phyloP scores from a whole-genome alignment of 106 monocot species.

The Dioscorea dumetorum region DNA sequence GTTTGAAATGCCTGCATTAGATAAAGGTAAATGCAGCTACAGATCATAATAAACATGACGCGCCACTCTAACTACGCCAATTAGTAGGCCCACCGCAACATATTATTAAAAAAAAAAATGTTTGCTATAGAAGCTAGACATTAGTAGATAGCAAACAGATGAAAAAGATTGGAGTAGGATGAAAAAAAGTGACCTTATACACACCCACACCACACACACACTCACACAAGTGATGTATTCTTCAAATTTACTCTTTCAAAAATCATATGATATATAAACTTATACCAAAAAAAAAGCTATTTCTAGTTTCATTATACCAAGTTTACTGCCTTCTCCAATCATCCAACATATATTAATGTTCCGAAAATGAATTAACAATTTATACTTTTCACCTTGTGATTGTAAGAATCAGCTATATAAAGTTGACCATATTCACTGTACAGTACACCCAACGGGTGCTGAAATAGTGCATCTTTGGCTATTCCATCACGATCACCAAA shows the following conservation, averaged over 20 bases:
- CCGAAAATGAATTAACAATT: slow-evolving; percentile 31
- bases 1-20: neutral
- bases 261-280: no score
- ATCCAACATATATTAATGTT: neutral
- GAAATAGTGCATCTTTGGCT: slow-evolving; percentile 80
- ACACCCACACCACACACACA: no score
- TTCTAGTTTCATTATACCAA: neutral
- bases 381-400: slow-evolving; percentile 87
- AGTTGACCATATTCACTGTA: slow-evolving; percentile 56
- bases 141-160: no score
- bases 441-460: slow-evolving; percentile 78
- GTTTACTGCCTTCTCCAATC: neutral
- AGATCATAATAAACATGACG: neutral
- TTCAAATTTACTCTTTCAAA: no score
- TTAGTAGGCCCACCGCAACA: no score
- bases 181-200: no score
- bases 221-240: no score
- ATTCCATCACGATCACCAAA: slow-evolving; percentile 94
- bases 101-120: no score
- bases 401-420: slow-evolving; percentile 92
- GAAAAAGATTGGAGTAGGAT: no score
- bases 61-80: no score
- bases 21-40: neutral
- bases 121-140: no score
- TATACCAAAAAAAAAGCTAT: no score